These are phyloP conservation scores for Alternaria arbusti DNA, from an alignment of 2,329 filamentous ascomycete genomes.

Conservation along the genomic window DNA sequence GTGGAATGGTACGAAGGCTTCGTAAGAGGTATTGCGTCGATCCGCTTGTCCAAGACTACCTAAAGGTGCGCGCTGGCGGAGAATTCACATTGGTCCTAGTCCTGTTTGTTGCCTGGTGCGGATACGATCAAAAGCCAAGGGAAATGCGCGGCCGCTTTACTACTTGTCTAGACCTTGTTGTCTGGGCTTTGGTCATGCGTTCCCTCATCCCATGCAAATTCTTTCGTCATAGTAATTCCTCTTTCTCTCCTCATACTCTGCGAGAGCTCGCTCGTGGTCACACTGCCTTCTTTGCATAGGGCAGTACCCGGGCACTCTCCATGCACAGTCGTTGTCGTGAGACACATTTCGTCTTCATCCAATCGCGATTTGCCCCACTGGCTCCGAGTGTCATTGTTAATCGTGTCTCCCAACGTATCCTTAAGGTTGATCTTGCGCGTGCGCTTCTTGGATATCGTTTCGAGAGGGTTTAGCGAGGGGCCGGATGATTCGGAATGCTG, in stretches of 20 bases:
- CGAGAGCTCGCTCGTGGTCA: neutral
- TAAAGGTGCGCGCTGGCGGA: too few species aligned
- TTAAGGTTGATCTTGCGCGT: conserved; percentile 25
- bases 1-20: too few species aligned
- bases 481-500: conserved; percentile 7
- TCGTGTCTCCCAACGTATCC: conserved; percentile 20
- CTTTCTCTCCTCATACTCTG: conserved; percentile 1
- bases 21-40: too few species aligned
- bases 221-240: conserved; percentile 23
- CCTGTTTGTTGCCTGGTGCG: neutral
- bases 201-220: conserved; percentile 31
- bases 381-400: conserved; percentile 5
- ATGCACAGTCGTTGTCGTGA: conserved; percentile 24
- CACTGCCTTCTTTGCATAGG: neutral
- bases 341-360: conserved; percentile 31
- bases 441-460: conserved; percentile 32
- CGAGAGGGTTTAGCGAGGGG: conserved; percentile 17
- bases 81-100: neutral
- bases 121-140: neutral
- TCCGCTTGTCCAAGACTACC: too few species aligned
- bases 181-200: neutral
- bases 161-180: neutral
- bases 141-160: neutral
- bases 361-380: conserved; percentile 20
- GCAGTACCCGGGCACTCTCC: neutral